These are phyloP conservation scores for Linnemannia schmuckeri DNA, from an alignment of 192 early-diverging fungal genomes.

Conservation along the genomic window DNA sequence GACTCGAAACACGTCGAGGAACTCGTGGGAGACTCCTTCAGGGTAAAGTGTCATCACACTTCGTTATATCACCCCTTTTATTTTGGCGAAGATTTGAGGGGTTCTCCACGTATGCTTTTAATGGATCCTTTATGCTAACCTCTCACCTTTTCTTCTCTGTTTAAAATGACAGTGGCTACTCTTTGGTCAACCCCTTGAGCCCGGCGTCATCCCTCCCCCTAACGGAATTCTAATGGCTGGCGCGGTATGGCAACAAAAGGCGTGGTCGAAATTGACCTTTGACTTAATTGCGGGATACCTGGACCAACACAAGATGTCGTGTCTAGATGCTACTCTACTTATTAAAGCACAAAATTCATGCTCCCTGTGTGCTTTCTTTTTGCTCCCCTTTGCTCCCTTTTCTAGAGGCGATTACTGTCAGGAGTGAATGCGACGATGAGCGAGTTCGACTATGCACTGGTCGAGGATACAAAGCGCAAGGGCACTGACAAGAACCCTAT, in stretches of 20 bases:
- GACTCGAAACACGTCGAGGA: constrained; percentile 15
- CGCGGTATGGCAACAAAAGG: constrained; percentile 8
- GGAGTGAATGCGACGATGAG: constrained; percentile 30
- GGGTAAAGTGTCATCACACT: constrained; percentile 7
- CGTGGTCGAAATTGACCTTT: too few relatives aligned
- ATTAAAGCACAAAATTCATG: background rate
- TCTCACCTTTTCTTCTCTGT: background rate
- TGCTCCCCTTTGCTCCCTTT: background rate
- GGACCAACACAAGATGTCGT: background rate
- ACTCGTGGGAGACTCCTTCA: constrained; percentile 21
- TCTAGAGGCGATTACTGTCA: constrained; percentile 29
- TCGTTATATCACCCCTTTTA: background rate
- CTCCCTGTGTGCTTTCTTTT: too few relatives aligned
- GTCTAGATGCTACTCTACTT: background rate
- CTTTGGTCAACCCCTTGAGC: background rate
- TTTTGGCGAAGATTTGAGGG: background rate
- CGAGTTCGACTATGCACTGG: constrained; percentile 35
- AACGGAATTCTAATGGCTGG: background rate
- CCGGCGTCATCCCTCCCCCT: constrained; percentile 10
- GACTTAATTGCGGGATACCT: too few relatives aligned
- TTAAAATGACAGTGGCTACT: constrained; percentile 7
- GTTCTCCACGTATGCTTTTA: background rate
- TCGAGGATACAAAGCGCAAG: constrained; percentile 21
- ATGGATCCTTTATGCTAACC: background rate
- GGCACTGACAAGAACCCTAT: constrained; percentile 24